Evolutionary conservation across 352 stramenopile genomes (phyloP), one percentile per base, ranked within the genome.

Genomic region (Globisporangium radiosum): DNA sequence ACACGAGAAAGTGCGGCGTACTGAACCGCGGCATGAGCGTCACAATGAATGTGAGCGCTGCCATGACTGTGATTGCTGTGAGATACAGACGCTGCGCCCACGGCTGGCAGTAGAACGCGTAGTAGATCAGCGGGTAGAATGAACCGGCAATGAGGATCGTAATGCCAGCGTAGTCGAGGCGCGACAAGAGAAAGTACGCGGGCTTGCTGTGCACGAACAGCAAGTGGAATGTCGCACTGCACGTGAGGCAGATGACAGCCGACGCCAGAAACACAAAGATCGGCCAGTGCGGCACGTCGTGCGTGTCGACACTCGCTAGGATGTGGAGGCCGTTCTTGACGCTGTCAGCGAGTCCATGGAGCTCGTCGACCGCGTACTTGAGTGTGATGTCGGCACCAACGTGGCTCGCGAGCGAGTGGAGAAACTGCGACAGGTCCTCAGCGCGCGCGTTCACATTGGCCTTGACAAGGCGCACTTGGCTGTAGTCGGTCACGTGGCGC

Each of bases 121-220:
- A 93, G 79, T 92, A 95, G 64, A 94, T 88, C 61, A 92, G 73
- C 10, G 86, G 86, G 59, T 91, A 91, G 71, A 91, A 94, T 9
- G 83, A 92, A 17, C 83, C 86, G 14, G 81, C 83, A 53, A 95
- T 92, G 55, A 95, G 76, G 67, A 92, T 83, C 57, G 85, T 90
- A 71, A 95, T 95, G 25, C 86, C 86, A 7, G 81, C 77, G 62
- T 92, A 94, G 70, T 95, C 86, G 53, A 94, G 69, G 0, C 84
- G 78, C 64, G 83, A 90, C 33, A 94, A 69, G 57, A 94, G 75
- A 57, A 86, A 75, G 64, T 88, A 94, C 17, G 69, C 74, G 37
- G 75, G 72, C 56, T 76, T 76, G 64, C 81, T 92, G 61, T 91
- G 73, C 48, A 92, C 85, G 66, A 89, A 94, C 59, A 94, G 76